Conservation (phyloP, 805 yeast genomes). For the Millerozyma acaciae region DNA sequence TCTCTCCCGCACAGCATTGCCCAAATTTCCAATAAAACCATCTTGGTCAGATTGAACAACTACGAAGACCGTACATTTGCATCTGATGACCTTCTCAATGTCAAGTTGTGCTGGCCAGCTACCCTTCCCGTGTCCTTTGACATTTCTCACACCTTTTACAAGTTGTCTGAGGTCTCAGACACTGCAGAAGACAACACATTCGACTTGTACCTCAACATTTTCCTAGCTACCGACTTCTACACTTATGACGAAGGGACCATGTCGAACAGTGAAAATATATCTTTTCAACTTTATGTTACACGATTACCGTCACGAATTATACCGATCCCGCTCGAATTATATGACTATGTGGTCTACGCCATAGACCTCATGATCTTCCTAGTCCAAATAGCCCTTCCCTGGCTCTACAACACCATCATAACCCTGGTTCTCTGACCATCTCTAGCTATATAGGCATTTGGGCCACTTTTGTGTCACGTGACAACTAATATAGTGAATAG, state of each 20-base stretch:
- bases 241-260: slow-evolving; percentile 10
- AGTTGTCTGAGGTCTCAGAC: slow-evolving; percentile 10
- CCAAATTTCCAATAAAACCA: slow-evolving; percentile 7
- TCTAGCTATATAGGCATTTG: slow-evolving; percentile 1
- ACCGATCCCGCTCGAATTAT: slow-evolving; percentile 33
- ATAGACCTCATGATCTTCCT: slow-evolving; percentile 21
- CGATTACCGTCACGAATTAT: slow-evolving; percentile 22
- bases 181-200: slow-evolving; percentile 7
- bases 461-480: too few species aligned
- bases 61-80: slow-evolving; percentile 23
- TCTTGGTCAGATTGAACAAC: slow-evolving; percentile 32
- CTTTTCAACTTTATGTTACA: slow-evolving; percentile 23
- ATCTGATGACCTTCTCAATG: slow-evolving; percentile 22
- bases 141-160: slow-evolving; percentile 20
- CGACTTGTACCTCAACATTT: slow-evolving; percentile 23
- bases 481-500: too few species aligned
- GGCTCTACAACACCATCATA: slow-evolving; percentile 5
- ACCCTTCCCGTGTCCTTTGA: slow-evolving; percentile 23
- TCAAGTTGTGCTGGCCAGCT: slow-evolving; percentile 38
- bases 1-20: slow-evolving; percentile 9
- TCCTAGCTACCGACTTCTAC: slow-evolving; percentile 18
- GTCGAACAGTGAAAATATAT: slow-evolving; percentile 10
- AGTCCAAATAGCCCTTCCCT: slow-evolving; percentile 8
- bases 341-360: slow-evolving; percentile 22
- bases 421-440: background rate